phyloP scores from a whole-genome alignment of 257 asterid species.

The Paulownia fortunei region DNA sequence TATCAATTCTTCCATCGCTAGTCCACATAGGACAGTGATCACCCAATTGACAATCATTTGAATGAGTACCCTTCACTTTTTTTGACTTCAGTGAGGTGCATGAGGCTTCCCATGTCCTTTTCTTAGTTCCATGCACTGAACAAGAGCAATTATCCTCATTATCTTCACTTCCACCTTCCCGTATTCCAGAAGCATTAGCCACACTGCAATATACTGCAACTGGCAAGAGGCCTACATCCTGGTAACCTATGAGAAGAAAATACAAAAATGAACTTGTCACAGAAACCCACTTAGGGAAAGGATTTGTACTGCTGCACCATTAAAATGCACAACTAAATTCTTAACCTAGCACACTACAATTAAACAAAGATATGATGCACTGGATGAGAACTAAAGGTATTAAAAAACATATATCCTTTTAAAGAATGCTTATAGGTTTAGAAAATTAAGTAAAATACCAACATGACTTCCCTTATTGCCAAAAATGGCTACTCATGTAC shows the following conservation, averaged over 20 bases:
- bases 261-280: background rate
- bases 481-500: too few relatives aligned
- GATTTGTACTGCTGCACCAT: too few relatives aligned
- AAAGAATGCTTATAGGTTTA: too few relatives aligned
- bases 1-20: constrained; percentile 37
- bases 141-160: constrained; percentile 46
- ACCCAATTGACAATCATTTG: constrained; percentile 48
- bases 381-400: too few relatives aligned
- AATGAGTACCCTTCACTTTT: constrained; percentile 78
- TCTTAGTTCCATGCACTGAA: constrained; percentile 57
- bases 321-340: too few relatives aligned
- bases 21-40: constrained; percentile 48
- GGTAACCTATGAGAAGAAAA: constrained; percentile 37
- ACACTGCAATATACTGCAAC: constrained; percentile 18
- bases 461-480: too few relatives aligned
- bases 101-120: constrained; percentile 85
- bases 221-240: constrained; percentile 37
- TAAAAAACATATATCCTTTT: too few relatives aligned
- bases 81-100: constrained; percentile 81
- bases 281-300: background rate
- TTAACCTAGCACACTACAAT: too few relatives aligned
- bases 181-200: constrained; percentile 37
- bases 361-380: too few relatives aligned
- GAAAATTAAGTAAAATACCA: too few relatives aligned
- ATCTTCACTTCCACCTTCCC: constrained; percentile 40